Percentiles rank a stretch among this genome's conserved stretches.
These are phyloP conservation scores for Dissoconium aciculare DNA, from an alignment of 2,329 filamentous ascomycete species.

Conservation along the genomic window DNA sequence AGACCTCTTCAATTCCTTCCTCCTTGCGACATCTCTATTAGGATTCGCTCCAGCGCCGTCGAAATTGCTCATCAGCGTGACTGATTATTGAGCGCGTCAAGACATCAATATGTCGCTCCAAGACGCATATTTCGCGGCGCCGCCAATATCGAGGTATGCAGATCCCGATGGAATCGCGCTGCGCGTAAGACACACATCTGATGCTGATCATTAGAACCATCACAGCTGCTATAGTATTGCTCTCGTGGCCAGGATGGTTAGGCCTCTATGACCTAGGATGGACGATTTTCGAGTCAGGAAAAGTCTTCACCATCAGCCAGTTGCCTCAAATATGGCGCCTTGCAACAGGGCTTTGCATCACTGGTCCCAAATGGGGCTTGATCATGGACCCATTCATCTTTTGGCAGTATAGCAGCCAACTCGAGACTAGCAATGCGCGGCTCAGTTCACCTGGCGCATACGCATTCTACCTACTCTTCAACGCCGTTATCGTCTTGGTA, in stretches of 20 bases:
- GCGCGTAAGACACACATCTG: conserved; percentile 23
- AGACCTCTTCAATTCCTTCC: too few relatives aligned
- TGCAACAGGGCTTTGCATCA: conserved; percentile 44
- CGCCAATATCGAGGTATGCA: conserved; percentile 50
- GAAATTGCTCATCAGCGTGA: too few relatives aligned
- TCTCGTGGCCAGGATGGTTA: conserved; percentile 47
- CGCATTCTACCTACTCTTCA: conserved; percentile 64
- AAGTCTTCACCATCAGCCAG: conserved; percentile 35
- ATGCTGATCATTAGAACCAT: conserved; percentile 49
- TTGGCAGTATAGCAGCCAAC: conserved; percentile 59
- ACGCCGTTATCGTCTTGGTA: conserved; percentile 61
- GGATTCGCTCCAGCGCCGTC: too few relatives aligned
- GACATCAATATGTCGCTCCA: conserved; percentile 14
- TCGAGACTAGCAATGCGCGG: conserved; percentile 57
- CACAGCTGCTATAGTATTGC: conserved; percentile 46
- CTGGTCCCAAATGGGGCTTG: conserved; percentile 40
- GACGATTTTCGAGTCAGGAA: conserved; percentile 40
- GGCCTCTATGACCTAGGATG: conserved; percentile 38
- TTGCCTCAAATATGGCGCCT: conserved; percentile 47
- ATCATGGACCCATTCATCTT: conserved; percentile 64
- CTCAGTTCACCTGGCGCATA: conserved; percentile 66
- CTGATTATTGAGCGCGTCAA: too few relatives aligned
- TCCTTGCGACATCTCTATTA: too few relatives aligned
- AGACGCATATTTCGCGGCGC: conserved; percentile 38
- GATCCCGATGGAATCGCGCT: conserved; percentile 3